Evolutionary conservation across 192 early-diverging fungal species (phyloP), one percentile per base, ranked within the genome.

Genomic region (Backusella luteola): DNA sequence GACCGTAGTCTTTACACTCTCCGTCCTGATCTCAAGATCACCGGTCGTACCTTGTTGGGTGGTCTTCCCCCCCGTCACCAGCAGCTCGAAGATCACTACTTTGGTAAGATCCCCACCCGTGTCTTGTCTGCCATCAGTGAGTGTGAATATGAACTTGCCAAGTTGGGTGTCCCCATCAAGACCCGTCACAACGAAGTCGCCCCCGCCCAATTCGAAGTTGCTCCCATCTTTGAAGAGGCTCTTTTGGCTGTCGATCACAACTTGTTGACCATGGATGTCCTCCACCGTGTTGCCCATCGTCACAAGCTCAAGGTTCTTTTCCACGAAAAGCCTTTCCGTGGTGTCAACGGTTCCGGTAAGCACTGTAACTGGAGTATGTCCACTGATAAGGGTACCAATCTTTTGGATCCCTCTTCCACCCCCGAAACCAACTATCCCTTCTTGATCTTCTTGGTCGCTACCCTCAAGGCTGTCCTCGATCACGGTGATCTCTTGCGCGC

Each of bases 301-400:
- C 94, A 99, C 91, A 94, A 94, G 87, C 91, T 99, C 81, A 95
- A 96, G 89, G 92, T 92, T 71, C 90, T 99, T 69, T 99, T 93
- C 93, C 97, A 99, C 91, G 97, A 99, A 90, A 99, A 99, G 90
- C 97, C 97, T 39, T 99, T 97, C 90, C 95, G 96, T 86, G 96
- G 97, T 77, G 88, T 99, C 85, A 99, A 99, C 87, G 97, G 97
- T 52, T 95, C 93, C 38, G 96, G 97, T 77, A 99, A 99, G 92
- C 97, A 98, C 90, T 96, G 95, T 90, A 97, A 97, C 93, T 99
- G 96, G 96, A 93, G 96, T 75, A 88, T 99, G 78, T 91, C 94
- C 68, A 99, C 97, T 26, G 94, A 98, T 87, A 79, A 84, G 69
- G 97, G 97, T 70, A 95, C 96, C 84, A 99, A 99, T 90, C 90